A percentile compares a stretch with the other conserved stretches of the same genome.
These are phyloP conservation scores for Juglanconis oblonga DNA, from an alignment of 2,329 filamentous ascomycete genomes.

Conservation along the genomic window DNA sequence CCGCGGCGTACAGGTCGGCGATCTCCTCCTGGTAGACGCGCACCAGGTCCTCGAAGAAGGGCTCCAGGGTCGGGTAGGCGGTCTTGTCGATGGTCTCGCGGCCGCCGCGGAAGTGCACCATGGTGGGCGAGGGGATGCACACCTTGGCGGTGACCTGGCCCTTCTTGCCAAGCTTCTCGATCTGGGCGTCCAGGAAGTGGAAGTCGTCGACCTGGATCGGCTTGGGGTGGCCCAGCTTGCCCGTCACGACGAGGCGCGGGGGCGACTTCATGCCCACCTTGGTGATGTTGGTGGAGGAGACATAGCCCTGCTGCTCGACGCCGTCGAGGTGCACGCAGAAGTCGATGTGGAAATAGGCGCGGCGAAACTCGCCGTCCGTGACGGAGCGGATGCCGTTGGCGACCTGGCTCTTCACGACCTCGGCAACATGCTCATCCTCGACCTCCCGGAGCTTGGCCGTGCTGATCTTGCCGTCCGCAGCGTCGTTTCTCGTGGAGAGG, in stretches of 20 bases:
- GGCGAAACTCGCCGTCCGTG: constrained; percentile 56
- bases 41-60: constrained; percentile 54
- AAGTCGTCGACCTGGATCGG: constrained; percentile 56
- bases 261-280: constrained; percentile 47
- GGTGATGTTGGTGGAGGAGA: constrained; percentile 40
- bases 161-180: constrained; percentile 31
- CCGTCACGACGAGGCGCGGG: constrained; percentile 51
- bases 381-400: constrained; percentile 46
- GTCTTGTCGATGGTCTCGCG: constrained; percentile 49
- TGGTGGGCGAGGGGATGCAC: constrained; percentile 57
- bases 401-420: constrained; percentile 47
- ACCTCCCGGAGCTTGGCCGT: constrained; percentile 44
- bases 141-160: constrained; percentile 47
- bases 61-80: constrained; percentile 52
- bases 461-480: constrained; percentile 39
- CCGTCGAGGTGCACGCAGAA: constrained; percentile 53
- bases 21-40: constrained; percentile 54
- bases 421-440: constrained; percentile 47
- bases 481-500: constrained; percentile 46
- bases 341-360: constrained; percentile 57
- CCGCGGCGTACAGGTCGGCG: constrained; percentile 48
- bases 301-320: constrained; percentile 47
- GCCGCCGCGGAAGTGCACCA: constrained; percentile 57
- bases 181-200: constrained; percentile 47
- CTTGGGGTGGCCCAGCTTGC: constrained; percentile 50